Evolutionary conservation across 1,284 basidiomycete genomes (phyloP).

Genomic region (Leccinum pallidistipes): DNA sequence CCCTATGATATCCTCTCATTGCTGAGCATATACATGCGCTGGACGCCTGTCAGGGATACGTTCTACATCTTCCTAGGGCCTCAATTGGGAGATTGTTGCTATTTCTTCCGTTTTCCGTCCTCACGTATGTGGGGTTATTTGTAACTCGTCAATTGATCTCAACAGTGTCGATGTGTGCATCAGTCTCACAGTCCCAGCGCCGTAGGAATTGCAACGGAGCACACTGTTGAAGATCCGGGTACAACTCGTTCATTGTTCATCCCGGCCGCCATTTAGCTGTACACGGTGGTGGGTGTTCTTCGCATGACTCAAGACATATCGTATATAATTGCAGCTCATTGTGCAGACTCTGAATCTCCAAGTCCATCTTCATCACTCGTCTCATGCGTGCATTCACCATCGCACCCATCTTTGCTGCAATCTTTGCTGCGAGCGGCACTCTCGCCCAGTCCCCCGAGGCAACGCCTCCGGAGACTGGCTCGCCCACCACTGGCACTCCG

Average conservation of each 20-base stretch:
- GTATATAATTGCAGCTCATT: not conserved
- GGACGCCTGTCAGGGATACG: not conserved
- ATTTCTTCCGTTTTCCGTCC: not conserved
- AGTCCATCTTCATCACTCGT: not conserved
- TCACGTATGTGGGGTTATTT: not conserved
- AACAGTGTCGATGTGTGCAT: not conserved
- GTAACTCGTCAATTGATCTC: not conserved
- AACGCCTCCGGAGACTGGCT: not conserved
- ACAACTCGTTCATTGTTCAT: not conserved
- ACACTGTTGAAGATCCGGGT: not conserved
- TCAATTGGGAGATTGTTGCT: not conserved
- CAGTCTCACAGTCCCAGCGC: not conserved
- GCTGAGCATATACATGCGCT: not conserved
- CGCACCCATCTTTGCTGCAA: not conserved
- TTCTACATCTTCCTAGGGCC: not conserved
- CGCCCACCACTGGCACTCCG: not conserved
- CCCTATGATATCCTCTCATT: not conserved
- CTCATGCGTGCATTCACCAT: not conserved
- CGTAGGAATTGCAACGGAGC: not conserved
- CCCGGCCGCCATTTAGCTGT: not conserved
- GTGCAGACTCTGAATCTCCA: not conserved
- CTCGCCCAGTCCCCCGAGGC: not conserved
- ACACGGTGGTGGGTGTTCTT: conserved; percentile 1
- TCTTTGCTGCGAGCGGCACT: not conserved
- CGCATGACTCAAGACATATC: not conserved